Evolutionary conservation across 1,139 yeast genomes (phyloP).

Genomic region (Yamadazyma diddensiae): DNA sequence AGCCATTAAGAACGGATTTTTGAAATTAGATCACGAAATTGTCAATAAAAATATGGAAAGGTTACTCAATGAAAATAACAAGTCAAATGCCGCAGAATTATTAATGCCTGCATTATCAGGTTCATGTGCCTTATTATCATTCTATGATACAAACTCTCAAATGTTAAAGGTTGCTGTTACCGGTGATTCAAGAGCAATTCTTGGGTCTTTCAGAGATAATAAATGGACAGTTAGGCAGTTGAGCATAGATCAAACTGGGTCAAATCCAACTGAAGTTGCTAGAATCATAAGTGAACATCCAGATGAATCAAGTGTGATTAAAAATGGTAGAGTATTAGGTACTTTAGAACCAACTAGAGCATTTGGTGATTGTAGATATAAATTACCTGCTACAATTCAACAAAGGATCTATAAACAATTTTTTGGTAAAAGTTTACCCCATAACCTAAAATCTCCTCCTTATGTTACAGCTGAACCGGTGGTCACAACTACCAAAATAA

Average conservation of each 20-base stretch:
- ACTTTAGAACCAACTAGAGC: constrained; percentile 96
- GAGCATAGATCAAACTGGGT: constrained; percentile 92
- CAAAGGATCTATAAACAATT: constrained; percentile 70
- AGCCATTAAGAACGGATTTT: constrained; percentile 79
- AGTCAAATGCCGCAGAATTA: constrained; percentile 63
- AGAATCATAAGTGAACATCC: constrained; percentile 89
- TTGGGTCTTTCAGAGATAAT: constrained; percentile 71
- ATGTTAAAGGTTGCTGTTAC: constrained; percentile 87
- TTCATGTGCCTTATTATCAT: constrained; percentile 85
- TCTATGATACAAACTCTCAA: constrained; percentile 75
- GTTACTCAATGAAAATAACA: constrained; percentile 61
- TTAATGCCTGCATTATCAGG: constrained; percentile 95
- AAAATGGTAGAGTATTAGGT: constrained; percentile 89
- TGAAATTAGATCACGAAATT: constrained; percentile 81
- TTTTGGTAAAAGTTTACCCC: constrained; percentile 82
- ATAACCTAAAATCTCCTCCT: constrained; percentile 83
- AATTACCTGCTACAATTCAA: constrained; percentile 72
- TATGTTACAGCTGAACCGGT: constrained; percentile 97
- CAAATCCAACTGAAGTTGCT: constrained; percentile 82
- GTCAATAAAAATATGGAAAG: constrained; percentile 72
- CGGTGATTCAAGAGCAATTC: constrained; percentile 92
- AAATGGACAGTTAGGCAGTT: constrained; percentile 87
- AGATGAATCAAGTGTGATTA: constrained; percentile 76
- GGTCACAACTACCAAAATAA: constrained; percentile 75
- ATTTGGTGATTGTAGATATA: constrained; percentile 95